phyloP scores from a whole-genome alignment of 129 eudicot species.

The Cynara cardunculus region DNA sequence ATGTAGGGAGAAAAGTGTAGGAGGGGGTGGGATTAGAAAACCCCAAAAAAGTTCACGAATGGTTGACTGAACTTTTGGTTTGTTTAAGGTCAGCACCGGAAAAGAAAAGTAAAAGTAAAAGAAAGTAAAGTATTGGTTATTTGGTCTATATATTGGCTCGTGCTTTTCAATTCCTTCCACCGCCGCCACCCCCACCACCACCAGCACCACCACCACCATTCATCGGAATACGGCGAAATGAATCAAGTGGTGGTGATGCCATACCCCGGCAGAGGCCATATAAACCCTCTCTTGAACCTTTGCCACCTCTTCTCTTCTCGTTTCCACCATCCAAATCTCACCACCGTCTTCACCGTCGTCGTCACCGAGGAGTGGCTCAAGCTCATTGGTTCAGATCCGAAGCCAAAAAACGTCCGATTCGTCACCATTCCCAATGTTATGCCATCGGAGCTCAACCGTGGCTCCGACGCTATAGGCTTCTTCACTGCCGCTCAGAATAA shows the following conservation, averaged over 20 bases:
- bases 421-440: slow-evolving; percentile 46
- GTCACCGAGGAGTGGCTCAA: slow-evolving; percentile 62
- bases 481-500: slow-evolving; percentile 22
- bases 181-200: too few relatives aligned
- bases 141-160: neutral
- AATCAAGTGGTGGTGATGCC: slow-evolving; percentile 41
- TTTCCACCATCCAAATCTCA: neutral
- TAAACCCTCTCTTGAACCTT: slow-evolving; percentile 53
- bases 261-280: slow-evolving; percentile 57
- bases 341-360: slow-evolving; percentile 30
- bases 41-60: too few relatives aligned
- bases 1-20: too few relatives aligned
- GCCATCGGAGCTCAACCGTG: slow-evolving; percentile 48
- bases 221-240: neutral
- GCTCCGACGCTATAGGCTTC: slow-evolving; percentile 25
- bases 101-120: too few relatives aligned
- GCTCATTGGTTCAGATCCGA: slow-evolving; percentile 27
- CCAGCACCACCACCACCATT: neutral
- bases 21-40: too few relatives aligned
- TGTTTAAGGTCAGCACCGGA: too few relatives aligned
- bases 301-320: slow-evolving; percentile 27
- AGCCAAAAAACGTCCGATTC: slow-evolving; percentile 31
- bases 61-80: too few relatives aligned
- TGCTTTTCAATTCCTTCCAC: neutral
- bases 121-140: too few relatives aligned